A percentile compares a stretch with the other conserved stretches of the same genome.
These are phyloP conservation scores for Adansonia gregorii DNA, from an alignment of 441 rosid species.

Conservation along the genomic window DNA sequence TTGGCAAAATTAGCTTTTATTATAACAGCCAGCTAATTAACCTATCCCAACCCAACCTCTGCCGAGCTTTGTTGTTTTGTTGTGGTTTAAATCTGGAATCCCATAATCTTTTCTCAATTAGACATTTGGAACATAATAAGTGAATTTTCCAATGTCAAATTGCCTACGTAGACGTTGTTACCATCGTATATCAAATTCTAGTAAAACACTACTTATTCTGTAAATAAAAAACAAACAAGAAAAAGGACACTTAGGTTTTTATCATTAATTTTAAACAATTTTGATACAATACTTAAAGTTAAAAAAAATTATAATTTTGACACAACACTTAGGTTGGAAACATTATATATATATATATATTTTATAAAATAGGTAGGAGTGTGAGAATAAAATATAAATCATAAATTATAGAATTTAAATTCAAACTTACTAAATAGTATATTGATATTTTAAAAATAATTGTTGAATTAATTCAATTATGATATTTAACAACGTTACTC, in stretches of 20 bases:
- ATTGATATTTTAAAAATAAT: too few relatives aligned
- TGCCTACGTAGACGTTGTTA: not conserved
- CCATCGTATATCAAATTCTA: not conserved
- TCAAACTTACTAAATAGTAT: too few relatives aligned
- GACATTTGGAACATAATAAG: not conserved
- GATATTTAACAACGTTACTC: too few relatives aligned
- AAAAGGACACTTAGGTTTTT: not conserved
- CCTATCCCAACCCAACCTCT: not conserved
- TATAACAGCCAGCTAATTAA: not conserved
- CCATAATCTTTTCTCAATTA: not conserved
- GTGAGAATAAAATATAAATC: too few relatives aligned
- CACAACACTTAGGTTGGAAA: too few relatives aligned
- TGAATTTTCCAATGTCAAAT: conserved; percentile 27
- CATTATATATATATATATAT: too few relatives aligned
- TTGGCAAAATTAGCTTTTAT: not conserved
- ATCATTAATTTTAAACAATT: not conserved
- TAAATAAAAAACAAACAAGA: not conserved
- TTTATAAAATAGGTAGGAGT: too few relatives aligned
- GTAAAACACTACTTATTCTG: not conserved
- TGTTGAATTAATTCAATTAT: too few relatives aligned
- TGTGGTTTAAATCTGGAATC: not conserved
- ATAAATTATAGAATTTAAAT: too few relatives aligned
- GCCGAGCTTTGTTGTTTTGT: not conserved
- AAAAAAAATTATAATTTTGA: too few relatives aligned
- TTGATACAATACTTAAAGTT: not conserved